phyloP scores from a whole-genome alignment of 225 moss, liverwort and hornwort species.

The Antitrichia curtipendula region DNA sequence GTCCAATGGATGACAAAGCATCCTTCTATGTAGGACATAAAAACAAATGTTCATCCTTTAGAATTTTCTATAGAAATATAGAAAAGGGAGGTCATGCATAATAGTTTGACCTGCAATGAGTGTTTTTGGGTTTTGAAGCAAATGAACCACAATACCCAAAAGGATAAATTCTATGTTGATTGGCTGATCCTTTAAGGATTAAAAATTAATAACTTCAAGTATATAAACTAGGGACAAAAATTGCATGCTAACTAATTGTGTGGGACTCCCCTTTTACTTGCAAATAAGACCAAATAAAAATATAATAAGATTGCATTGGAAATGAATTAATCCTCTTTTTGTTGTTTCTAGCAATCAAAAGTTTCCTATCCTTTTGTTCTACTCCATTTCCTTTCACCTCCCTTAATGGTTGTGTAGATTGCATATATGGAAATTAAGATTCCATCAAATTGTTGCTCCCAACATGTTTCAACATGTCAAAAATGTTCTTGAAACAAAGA shows the following conservation, averaged over 20 bases:
- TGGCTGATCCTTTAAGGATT: accelerated
- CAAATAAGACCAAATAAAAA: background rate
- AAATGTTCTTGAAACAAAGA: background rate
- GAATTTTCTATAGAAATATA: background rate
- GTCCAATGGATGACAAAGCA: no score
- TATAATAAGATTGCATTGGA: background rate
- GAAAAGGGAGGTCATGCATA: accelerated
- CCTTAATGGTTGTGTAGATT: background rate
- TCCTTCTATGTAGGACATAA: no score
- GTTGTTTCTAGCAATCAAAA: background rate
- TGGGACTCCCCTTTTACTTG: background rate
- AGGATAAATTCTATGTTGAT: accelerated
- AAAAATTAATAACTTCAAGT: background rate
- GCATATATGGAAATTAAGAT: no score
- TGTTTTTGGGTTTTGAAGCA: background rate
- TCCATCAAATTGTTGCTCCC: no score
- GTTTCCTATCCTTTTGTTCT: background rate
- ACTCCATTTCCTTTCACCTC: background rate
- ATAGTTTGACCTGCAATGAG: background rate
- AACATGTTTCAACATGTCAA: background rate
- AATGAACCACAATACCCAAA: background rate
- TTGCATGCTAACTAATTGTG: background rate
- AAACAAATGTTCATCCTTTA: background rate
- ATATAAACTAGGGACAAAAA: background rate
- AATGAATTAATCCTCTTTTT: background rate